Evolutionary conservation across 257 asterid genomes (phyloP).

Genomic region (Thymus mandschuricus): DNA sequence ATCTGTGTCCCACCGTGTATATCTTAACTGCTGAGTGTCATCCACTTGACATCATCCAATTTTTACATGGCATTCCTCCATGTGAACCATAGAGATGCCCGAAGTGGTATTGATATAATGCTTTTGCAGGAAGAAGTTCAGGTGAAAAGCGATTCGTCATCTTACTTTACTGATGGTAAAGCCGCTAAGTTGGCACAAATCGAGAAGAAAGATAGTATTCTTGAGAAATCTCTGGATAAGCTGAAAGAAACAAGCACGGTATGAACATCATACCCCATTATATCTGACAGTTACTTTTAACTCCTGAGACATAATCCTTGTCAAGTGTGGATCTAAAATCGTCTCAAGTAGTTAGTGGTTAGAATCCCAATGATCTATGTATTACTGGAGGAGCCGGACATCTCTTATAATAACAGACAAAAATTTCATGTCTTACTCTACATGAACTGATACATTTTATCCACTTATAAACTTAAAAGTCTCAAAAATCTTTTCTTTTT

Average conservation of each 20-base stretch:
- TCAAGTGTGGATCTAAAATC: not conserved
- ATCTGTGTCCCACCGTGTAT: not conserved
- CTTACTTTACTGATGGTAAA: conserved; percentile 43
- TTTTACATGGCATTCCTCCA: not conserved
- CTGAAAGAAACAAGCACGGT: conserved; percentile 94
- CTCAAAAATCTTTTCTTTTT: conserved; percentile 2
- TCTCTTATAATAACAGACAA: conserved; percentile 1
- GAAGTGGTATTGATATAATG: conserved; percentile 13
- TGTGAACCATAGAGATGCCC: not conserved
- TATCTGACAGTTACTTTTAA: conserved; percentile 23
- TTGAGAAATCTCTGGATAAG: conserved; percentile 83
- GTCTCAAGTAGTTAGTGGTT: not conserved
- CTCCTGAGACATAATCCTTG: not conserved
- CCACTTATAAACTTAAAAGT: conserved; percentile 1
- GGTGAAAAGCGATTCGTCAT: conserved; percentile 47
- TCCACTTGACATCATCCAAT: not conserved
- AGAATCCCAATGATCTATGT: not conserved
- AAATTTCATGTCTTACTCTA: conserved; percentile 9
- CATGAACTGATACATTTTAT: conserved; percentile 14
- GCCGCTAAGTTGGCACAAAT: conserved; percentile 46
- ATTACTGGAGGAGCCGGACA: conserved; percentile 6
- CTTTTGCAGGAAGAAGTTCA: conserved; percentile 70
- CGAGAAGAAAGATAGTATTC: conserved; percentile 69
- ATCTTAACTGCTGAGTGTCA: not conserved
- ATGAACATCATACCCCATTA: conserved; percentile 34